These are phyloP conservation scores for Cyberlindnera bimundalis DNA, from an alignment of 805 yeast species.

Conservation along the genomic window DNA sequence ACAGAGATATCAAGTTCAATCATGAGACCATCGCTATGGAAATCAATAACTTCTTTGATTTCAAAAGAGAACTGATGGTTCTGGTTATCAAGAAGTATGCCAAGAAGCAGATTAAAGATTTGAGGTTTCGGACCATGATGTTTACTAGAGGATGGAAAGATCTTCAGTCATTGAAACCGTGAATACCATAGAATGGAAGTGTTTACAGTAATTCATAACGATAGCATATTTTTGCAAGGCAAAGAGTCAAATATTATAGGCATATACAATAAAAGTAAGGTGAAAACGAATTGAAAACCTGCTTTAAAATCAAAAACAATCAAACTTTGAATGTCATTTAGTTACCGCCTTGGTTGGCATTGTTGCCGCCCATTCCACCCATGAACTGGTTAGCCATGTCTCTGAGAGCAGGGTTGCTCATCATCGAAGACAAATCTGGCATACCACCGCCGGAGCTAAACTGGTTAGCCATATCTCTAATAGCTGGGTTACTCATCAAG, in stretches of 20 bases:
- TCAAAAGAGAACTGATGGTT: conserved; percentile 40
- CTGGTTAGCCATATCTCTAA: conserved; percentile 13
- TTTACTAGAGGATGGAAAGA: conserved; percentile 19
- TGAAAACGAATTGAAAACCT: background rate
- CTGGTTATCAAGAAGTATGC: conserved; percentile 36
- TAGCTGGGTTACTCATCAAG: conserved; percentile 5
- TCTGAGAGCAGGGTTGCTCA: conserved; percentile 7
- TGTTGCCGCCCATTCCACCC: conserved; percentile 29
- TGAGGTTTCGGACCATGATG: conserved; percentile 24
- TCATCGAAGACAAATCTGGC: conserved; percentile 55
- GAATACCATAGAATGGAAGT: background rate
- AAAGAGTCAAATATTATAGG: no score
- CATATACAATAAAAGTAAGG: background rate
- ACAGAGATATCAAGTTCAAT: conserved; percentile 43
- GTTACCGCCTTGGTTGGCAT: conserved; percentile 1
- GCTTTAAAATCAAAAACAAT: background rate
- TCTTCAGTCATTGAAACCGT: conserved; percentile 10
- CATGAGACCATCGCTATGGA: conserved; percentile 66
- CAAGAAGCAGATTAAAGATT: conserved; percentile 27
- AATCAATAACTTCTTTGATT: conserved; percentile 53
- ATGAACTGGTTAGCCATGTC: conserved; percentile 45
- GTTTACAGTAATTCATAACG: background rate
- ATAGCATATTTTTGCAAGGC: background rate
- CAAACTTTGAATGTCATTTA: background rate
- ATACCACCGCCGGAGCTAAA: conserved; percentile 22